Evolutionary conservation across 768 basidiomycete genomes (phyloP), one percentile per base, ranked within the genome.

Genomic region (Suillus luteus): DNA sequence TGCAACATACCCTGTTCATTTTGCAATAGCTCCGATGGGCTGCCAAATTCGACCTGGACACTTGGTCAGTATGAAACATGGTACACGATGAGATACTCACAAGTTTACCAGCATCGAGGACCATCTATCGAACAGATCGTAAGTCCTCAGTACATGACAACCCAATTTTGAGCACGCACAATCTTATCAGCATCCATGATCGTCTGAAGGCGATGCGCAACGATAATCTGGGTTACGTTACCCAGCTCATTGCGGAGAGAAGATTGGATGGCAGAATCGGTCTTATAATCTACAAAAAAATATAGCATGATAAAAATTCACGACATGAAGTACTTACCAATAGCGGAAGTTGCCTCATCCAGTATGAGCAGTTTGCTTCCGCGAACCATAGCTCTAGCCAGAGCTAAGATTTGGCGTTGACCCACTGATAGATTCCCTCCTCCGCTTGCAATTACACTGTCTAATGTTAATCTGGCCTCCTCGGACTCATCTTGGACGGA

Each of bases 101-200:
- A 27, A 80, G 71, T 6, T 66, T 72, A 38, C 81, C 80, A 12
- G 75, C 73, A 59, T 81, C 81, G 11, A 82, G 78, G 12, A 81
- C 78, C 77, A 81, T 79, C 81, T 81, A 37, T 14, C 49, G 4
- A n/a, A 51, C 11, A 17, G 14, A 22, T 38, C 17, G 19, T 57
- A 51, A 17, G 19, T 6, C 37, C 11, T 15, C n/a, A 14, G 11
- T 15, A 60, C 19, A 48, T 10, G 67, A 72, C 62, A 33, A 33
- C n/a, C 11, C 51, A 15, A 17, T 22, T 24, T 6, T 7, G 17
- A 7, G 31, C 22, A 67, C 75, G 55, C 63, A 87, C 78, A 52
- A 88, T 83, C 67, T 84, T 83, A 69, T 88, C 86, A 4, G 85
- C 83, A 59, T 86, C 86, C 77, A 86, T 85, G 64, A 88, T 83